Evolutionary conservation across 495 filamentous ascomycete genomes (phyloP).

Genomic region (Penicillium goetzii): DNA sequence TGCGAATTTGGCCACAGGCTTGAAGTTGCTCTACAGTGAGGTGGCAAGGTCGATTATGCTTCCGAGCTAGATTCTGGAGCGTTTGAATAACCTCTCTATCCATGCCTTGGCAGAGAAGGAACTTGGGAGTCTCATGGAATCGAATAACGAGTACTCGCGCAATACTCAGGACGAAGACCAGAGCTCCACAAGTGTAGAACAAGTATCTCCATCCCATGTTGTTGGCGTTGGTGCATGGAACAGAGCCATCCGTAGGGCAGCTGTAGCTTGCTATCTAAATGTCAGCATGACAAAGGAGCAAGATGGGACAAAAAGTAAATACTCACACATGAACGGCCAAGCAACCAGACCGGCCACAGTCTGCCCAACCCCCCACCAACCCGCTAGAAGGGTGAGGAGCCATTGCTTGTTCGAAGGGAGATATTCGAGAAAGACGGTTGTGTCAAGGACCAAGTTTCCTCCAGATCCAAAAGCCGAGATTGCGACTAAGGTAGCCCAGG

Average conservation of each 20-base stretch:
- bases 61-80: conserved; percentile 20
- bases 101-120: conserved; percentile 23
- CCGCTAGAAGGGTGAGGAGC: conserved; percentile 27
- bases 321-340: conserved; percentile 25
- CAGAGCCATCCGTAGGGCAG: conserved; percentile 19
- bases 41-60: conserved; percentile 16
- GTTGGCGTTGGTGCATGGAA: conserved; percentile 24
- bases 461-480: conserved; percentile 27
- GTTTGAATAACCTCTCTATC: conserved; percentile 23
- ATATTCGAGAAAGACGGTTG: conserved; percentile 27
- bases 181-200: conserved; percentile 22
- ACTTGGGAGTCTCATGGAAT: conserved; percentile 27
- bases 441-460: conserved; percentile 26
- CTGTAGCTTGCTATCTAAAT: conserved; percentile 19
- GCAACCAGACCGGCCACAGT: conserved; percentile 26
- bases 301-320: background rate
- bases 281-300: background rate
- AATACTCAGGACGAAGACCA: conserved; percentile 24
- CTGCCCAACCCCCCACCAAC: conserved; percentile 28
- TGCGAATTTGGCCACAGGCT: conserved; percentile 19
- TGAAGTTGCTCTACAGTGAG: conserved; percentile 25
- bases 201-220: conserved; percentile 31
- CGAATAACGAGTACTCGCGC: conserved; percentile 26
- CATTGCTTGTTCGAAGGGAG: conserved; percentile 28
- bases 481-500: conserved; percentile 21